Percentiles rank a stretch among this genome's conserved stretches.
These are phyloP conservation scores for Dipodascus geniculatus DNA, from an alignment of 805 yeast genomes.

Conservation along the genomic window DNA sequence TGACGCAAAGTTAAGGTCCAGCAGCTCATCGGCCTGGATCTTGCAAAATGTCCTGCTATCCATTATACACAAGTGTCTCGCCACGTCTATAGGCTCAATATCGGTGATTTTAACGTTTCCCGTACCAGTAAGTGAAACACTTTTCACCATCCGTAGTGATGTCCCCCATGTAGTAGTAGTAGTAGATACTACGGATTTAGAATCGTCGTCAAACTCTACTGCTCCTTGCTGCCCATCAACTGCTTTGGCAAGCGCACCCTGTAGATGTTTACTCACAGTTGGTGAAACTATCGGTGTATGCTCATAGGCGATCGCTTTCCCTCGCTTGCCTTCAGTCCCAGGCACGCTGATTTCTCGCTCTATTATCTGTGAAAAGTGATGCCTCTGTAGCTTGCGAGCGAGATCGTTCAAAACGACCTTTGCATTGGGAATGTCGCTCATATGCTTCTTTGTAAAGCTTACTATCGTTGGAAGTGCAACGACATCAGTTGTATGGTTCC, in stretches of 20 bases:
- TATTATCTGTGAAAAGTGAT: not conserved
- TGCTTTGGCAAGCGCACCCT: not conserved
- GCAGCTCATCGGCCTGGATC: slow-evolving; percentile 22
- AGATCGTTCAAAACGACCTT: not conserved
- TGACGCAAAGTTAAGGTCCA: slow-evolving; percentile 25
- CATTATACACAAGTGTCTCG: slow-evolving; percentile 25
- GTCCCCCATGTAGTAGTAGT: not conserved
- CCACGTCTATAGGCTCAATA: slow-evolving; percentile 23
- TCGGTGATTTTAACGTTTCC: slow-evolving; percentile 11
- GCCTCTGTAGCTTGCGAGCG: not conserved
- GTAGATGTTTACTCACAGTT: not conserved
- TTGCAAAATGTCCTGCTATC: slow-evolving; percentile 21
- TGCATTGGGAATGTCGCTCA: not conserved
- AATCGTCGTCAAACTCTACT: not conserved
- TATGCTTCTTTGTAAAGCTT: slow-evolving; percentile 41
- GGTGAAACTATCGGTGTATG: not conserved
- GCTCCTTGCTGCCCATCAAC: not conserved
- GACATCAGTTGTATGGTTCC: slow-evolving; percentile 48
- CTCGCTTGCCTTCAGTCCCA: not conserved
- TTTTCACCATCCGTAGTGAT: not conserved
- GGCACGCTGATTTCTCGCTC: not conserved
- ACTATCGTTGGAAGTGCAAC: slow-evolving; percentile 53
- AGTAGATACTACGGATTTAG: not conserved
- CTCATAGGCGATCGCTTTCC: not conserved
- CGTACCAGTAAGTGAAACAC: not conserved